These are phyloP conservation scores for Suaeda aralocaspica DNA, from an alignment of 148 eudicot species.

Conservation along the genomic window DNA sequence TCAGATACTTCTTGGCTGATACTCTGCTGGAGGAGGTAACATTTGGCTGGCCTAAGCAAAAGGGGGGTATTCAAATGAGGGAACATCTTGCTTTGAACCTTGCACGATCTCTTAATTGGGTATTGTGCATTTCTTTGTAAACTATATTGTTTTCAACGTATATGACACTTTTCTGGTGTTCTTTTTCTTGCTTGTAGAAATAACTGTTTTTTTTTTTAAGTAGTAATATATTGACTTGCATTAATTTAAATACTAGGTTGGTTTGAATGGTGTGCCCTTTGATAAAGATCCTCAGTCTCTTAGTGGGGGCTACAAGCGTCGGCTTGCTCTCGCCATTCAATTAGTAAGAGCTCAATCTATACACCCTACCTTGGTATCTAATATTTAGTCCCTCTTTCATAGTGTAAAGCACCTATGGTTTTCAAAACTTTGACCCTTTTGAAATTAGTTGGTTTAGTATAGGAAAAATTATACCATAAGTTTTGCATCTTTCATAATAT, in stretches of 20 bases:
- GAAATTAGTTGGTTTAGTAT: neutral
- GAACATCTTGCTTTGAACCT: conserved; percentile 75
- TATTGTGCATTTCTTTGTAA: conserved; percentile 26
- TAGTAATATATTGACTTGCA: conserved; percentile 4
- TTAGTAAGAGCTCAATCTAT: conserved; percentile 42
- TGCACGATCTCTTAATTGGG: conserved; percentile 74
- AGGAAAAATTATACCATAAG: neutral
- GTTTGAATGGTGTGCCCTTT: conserved; percentile 71
- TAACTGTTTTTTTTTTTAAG: neutral
- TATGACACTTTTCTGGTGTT: neutral
- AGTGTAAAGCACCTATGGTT: neutral
- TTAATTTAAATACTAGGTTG: conserved; percentile 48
- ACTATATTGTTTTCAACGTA: neutral
- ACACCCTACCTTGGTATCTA: neutral
- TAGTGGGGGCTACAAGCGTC: conserved; percentile 97
- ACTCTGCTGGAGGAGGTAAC: conserved; percentile 80
- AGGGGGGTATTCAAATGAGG: conserved; percentile 50
- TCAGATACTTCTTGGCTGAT: conserved; percentile 79
- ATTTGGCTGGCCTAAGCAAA: conserved; percentile 92
- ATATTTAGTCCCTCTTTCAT: neutral
- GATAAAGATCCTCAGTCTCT: conserved; percentile 91
- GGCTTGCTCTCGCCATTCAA: conserved; percentile 94
- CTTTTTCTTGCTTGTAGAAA: neutral
- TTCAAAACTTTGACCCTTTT: neutral
- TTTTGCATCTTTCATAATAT: neutral